Evolutionary conservation across 2,329 filamentous ascomycete genomes (phyloP), one percentile per base, ranked within the genome.

Genomic region (Fragosphaeria purpurea): DNA sequence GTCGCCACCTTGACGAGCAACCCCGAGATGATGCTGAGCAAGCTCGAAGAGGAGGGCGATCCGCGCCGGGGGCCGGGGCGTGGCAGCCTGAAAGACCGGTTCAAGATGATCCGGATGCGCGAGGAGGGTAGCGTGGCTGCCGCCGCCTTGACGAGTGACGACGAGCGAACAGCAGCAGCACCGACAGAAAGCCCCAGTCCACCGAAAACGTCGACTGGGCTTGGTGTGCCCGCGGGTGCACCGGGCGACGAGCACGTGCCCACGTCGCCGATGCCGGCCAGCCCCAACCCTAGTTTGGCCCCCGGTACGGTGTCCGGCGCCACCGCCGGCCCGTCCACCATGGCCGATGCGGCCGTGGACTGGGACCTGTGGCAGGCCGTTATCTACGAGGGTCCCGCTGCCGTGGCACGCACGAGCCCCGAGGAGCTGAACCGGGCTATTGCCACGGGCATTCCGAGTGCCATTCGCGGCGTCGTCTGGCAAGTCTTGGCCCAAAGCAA

Each of bases 291-390:
- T 4, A 81, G 76, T 51, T 71, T 96, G 43, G 83, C 88, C 1
- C 90, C 90, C 0, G 90, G 90, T 1, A 96, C 90, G 1, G 88
- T 85, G 7, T 83, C 88, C 9, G 90, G 91, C 6, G 80, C 90
- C 41, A 83, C 83, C 31, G 82, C 83, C 30, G 86, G 86, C 1
- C 86, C 85, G 7, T 83, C 87, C 4, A 80, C 82, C 30, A 75
- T 83, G 55, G 69, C 71, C 11, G 86, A 90, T 60, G 73, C 75
- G 12, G 6, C 46, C 1, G 93, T 98, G n/a, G 89, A 98, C 63
- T 98, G 93, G 93, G 93, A 98, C 66, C 71, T 98, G 40, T 98
- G 93, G 93, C 91, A 98, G 64, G 82, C 86, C 31, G 85, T 98
- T 4, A 93, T 98, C 37, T 94, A 96, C 58, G 88, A 96, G 69